These are phyloP conservation scores for Magnolia changhungtana DNA, from an alignment of 164 flowering plant genomes.

Conservation along the genomic window DNA sequence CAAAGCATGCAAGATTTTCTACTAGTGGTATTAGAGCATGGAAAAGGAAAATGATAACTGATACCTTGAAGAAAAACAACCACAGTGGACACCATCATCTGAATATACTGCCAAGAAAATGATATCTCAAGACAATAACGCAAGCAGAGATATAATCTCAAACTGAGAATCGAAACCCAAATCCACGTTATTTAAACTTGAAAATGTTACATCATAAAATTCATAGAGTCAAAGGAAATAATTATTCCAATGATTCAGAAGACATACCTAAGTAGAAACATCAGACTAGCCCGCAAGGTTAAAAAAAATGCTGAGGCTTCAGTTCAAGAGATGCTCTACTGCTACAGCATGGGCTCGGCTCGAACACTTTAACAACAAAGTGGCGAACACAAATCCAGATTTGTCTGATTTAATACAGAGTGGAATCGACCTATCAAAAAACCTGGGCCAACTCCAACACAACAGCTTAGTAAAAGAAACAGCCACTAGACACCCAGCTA, in stretches of 20 bases:
- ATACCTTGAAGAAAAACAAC: too few relatives aligned
- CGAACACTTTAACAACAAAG: background rate
- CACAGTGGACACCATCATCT: too few relatives aligned
- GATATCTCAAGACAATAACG: background rate
- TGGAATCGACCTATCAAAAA: constrained; percentile 45
- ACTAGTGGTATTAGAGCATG: too few relatives aligned
- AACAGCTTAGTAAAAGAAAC: constrained; percentile 42
- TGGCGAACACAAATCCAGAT: background rate
- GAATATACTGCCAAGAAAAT: too few relatives aligned
- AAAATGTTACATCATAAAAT: constrained; percentile 5
- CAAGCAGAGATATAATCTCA: background rate
- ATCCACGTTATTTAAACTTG: constrained; percentile 5
- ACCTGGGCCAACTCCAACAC: constrained; percentile 33
- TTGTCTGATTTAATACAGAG: constrained; percentile 4
- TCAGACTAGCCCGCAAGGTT: background rate
- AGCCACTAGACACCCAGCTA: constrained; percentile 31
- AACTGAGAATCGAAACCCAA: background rate
- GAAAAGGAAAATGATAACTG: too few relatives aligned
- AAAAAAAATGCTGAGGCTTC: constrained; percentile 15
- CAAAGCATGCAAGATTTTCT: too few relatives aligned
- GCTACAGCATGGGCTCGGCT: background rate
- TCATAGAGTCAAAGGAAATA: background rate
- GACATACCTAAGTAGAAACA: background rate
- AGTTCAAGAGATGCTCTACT: background rate
- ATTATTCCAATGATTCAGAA: background rate